Conservation (phyloP, 176 grass and related monocot species). For the Lolium perenne region DNA sequence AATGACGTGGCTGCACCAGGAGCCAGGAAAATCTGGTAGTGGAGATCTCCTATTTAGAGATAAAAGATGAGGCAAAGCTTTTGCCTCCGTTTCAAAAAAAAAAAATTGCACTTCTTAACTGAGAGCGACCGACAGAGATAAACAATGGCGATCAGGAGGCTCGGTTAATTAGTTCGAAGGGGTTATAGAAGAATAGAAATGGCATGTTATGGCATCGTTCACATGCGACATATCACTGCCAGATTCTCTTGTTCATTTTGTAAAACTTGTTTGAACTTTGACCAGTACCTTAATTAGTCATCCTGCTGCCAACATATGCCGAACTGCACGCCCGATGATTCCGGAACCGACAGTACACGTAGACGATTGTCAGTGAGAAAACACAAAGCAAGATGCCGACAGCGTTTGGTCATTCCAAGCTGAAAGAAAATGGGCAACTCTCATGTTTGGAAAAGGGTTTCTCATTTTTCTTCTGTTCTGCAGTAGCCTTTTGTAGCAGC, state of each 20-base stretch:
- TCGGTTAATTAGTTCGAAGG: not conserved
- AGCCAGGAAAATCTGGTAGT: too few relatives aligned
- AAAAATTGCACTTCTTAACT: not conserved
- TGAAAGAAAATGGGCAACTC: not conserved
- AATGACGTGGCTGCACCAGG: too few relatives aligned
- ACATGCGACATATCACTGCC: not conserved
- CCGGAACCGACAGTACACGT: conserved; percentile 18
- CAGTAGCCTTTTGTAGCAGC: not conserved
- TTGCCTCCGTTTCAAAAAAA: too few relatives aligned
- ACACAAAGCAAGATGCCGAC: not conserved
- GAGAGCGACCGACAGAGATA: not conserved
- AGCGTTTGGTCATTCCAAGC: not conserved
- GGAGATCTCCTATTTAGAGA: too few relatives aligned
- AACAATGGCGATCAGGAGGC: conserved; percentile 10
- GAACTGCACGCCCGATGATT: conserved; percentile 21
- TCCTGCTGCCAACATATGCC: conserved; percentile 11
- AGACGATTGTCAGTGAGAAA: not conserved
- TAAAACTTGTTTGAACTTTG: not conserved
- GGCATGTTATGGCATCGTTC: not conserved
- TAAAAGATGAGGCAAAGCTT: too few relatives aligned
- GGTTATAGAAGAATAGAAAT: not conserved
- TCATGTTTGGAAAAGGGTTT: not conserved
- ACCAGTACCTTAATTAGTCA: not conserved
- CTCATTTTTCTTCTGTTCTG: not conserved
- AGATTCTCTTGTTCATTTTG: not conserved